A percentile compares a stretch with the other conserved stretches of the same genome.
phyloP scores from a whole-genome alignment of 1,284 basidiomycete genomes.

The Trametes hirsuta region DNA sequence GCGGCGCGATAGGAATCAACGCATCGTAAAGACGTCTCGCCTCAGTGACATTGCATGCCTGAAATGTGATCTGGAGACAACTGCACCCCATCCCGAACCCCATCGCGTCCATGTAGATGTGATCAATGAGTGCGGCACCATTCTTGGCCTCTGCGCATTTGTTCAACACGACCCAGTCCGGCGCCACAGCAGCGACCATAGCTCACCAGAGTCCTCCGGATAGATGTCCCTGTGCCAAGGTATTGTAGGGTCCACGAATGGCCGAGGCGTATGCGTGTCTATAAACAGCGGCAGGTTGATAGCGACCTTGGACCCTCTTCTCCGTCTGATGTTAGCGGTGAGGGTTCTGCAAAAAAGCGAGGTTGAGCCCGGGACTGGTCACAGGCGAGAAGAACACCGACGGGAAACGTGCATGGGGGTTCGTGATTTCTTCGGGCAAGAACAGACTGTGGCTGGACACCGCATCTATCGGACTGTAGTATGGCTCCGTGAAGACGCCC shows the following conservation, averaged over 20 bases:
- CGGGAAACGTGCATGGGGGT: slow-evolving; percentile 97
- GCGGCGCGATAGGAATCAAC: slow-evolving; percentile 91
- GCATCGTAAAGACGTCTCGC: slow-evolving; percentile 95
- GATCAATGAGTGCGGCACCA: slow-evolving; percentile 85
- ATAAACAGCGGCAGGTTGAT: slow-evolving; percentile 96
- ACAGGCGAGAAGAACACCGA: slow-evolving; percentile 47
- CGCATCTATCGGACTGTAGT: slow-evolving; percentile 74
- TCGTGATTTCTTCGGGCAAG: slow-evolving; percentile 94
- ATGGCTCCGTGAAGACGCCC: slow-evolving; percentile 92
- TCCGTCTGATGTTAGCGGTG: slow-evolving; percentile 91
- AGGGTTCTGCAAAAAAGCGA: slow-evolving; percentile 68
- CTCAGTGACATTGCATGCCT: slow-evolving; percentile 92
- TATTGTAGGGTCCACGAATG: slow-evolving; percentile 90
- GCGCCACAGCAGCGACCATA: background rate
- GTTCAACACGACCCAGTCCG: background rate
- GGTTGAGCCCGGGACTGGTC: slow-evolving; percentile 23
- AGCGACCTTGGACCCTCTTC: slow-evolving; percentile 92
- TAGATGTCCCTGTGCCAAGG: slow-evolving; percentile 84
- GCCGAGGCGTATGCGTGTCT: slow-evolving; percentile 85
- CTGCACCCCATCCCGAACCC: slow-evolving; percentile 99
- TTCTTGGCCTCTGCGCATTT: slow-evolving; percentile 75
- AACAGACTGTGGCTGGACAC: slow-evolving; percentile 90
- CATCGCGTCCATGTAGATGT: slow-evolving; percentile 99
- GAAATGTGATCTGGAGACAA: slow-evolving; percentile 97
- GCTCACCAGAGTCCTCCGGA: slow-evolving; percentile 77